These are phyloP conservation scores for Dendrostoma leiphaemia DNA, from an alignment of 2,329 filamentous ascomycete species.

Conservation along the genomic window DNA sequence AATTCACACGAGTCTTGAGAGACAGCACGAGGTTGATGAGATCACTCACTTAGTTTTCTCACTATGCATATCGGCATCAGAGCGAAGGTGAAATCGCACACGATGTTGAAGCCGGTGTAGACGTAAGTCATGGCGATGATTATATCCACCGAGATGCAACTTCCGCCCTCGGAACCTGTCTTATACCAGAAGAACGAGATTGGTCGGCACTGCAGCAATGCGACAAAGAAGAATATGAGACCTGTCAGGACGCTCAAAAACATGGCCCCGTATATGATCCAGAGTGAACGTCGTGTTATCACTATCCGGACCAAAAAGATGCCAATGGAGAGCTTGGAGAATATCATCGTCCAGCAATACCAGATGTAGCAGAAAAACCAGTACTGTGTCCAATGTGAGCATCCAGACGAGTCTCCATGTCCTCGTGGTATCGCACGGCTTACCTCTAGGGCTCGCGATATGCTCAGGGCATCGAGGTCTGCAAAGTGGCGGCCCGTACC, in stretches of 20 bases:
- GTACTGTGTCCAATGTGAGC: slow-evolving; percentile 13
- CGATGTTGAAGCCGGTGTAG: slow-evolving; percentile 48
- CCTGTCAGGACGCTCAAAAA: slow-evolving; percentile 34
- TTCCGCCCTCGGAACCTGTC: slow-evolving; percentile 25
- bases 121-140: slow-evolving; percentile 52
- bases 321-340: slow-evolving; percentile 42
- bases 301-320: slow-evolving; percentile 41
- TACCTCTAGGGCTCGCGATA: slow-evolving; percentile 34
- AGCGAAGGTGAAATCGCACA: slow-evolving; percentile 51
- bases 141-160: slow-evolving; percentile 38
- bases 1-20: background rate
- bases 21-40: background rate
- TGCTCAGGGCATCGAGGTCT: slow-evolving; percentile 28
- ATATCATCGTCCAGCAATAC: slow-evolving; percentile 24
- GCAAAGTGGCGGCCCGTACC: slow-evolving; percentile 38
- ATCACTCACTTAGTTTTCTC: slow-evolving; percentile 42
- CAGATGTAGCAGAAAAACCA: slow-evolving; percentile 22
- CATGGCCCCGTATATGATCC: slow-evolving; percentile 35
- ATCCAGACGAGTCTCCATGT: background rate
- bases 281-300: slow-evolving; percentile 28
- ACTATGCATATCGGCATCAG: slow-evolving; percentile 54
- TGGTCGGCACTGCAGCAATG: slow-evolving; percentile 38
- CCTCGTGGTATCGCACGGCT: background rate
- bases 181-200: slow-evolving; percentile 41
- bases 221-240: slow-evolving; percentile 40